Evolutionary conservation across 345 rosid species (phyloP).

Genomic region (Rhodamnia rubescens): DNA sequence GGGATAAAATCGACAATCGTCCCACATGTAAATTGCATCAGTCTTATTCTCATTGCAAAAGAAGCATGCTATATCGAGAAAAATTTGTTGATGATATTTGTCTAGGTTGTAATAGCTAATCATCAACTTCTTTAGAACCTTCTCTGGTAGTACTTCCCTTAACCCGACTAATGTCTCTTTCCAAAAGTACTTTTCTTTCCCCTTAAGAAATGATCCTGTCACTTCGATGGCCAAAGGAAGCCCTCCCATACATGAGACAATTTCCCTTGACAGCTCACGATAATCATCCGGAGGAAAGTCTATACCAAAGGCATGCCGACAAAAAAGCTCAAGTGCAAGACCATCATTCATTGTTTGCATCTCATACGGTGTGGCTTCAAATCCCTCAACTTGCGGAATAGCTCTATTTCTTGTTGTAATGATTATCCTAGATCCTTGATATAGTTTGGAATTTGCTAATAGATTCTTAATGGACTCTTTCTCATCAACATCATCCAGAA

Average conservation of each 20-base stretch:
- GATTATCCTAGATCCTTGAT: background rate
- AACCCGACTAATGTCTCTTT: background rate
- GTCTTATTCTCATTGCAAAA: background rate
- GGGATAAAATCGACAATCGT: background rate
- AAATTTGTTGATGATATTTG: background rate
- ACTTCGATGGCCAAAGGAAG: conserved; percentile 8
- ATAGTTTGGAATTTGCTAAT: background rate
- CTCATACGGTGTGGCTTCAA: fast-evolving
- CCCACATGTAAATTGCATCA: background rate
- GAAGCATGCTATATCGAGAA: background rate
- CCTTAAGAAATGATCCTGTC: background rate
- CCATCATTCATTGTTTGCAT: background rate
- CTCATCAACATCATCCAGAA: background rate
- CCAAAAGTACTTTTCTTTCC: background rate
- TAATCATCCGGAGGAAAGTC: background rate
- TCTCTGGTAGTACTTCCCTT: fast-evolving
- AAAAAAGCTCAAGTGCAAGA: background rate
- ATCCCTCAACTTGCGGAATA: background rate
- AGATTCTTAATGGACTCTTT: background rate
- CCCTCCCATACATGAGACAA: background rate
- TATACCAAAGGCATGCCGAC: background rate
- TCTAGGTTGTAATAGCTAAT: background rate
- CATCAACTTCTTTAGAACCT: background rate
- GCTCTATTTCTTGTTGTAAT: background rate
- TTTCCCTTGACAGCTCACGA: background rate